These are phyloP conservation scores for Penicillium sp. DNA, from an alignment of 2,329 filamentous ascomycete species.

Conservation along the genomic window DNA sequence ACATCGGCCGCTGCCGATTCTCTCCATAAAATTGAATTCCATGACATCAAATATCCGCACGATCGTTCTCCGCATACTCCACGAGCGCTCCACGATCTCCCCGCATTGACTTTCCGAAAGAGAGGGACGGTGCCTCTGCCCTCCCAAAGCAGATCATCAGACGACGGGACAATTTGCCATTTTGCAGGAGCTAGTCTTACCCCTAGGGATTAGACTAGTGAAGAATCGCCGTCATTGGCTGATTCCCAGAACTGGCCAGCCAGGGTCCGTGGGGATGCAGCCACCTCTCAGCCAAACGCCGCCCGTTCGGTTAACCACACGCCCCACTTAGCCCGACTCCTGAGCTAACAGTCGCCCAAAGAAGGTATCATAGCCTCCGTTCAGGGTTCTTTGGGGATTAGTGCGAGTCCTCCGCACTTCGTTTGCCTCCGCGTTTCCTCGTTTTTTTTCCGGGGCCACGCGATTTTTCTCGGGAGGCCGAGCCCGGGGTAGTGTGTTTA, in stretches of 20 bases:
- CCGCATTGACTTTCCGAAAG: conserved; percentile 26
- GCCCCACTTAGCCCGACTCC: conserved; percentile 12
- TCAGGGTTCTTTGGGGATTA: conserved; percentile 12
- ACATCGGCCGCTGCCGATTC: conserved; percentile 14
- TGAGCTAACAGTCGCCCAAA: conserved; percentile 10
- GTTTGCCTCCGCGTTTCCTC: conserved; percentile 29
- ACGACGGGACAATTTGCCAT: conserved; percentile 6
- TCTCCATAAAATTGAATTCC: conserved; percentile 9
- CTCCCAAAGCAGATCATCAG: conserved; percentile 18
- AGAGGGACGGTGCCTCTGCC: conserved; percentile 23
- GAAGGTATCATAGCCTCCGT: conserved; percentile 20
- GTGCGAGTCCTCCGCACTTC: conserved; percentile 22
- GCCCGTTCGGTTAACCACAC: conserved; percentile 13
- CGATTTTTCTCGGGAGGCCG: conserved; percentile 28
- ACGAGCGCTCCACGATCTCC: conserved; percentile 19
- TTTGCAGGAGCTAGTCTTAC: conserved; percentile 8
- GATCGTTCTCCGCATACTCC: conserved; percentile 11
- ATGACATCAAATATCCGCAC: conserved; percentile 17
- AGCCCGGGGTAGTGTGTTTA: conserved; percentile 24
- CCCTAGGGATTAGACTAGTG: neutral
- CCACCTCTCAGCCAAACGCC: conserved; percentile 8
- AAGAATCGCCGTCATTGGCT: conserved; percentile 3
- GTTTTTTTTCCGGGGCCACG: conserved; percentile 20
- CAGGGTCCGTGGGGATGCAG: conserved; percentile 6
- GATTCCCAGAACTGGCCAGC: neutral